Evolutionary conservation across 2,329 filamentous ascomycete genomes (phyloP), one percentile per base, ranked within the genome.

Genomic region (Chalaropsis ovoidea): DNA sequence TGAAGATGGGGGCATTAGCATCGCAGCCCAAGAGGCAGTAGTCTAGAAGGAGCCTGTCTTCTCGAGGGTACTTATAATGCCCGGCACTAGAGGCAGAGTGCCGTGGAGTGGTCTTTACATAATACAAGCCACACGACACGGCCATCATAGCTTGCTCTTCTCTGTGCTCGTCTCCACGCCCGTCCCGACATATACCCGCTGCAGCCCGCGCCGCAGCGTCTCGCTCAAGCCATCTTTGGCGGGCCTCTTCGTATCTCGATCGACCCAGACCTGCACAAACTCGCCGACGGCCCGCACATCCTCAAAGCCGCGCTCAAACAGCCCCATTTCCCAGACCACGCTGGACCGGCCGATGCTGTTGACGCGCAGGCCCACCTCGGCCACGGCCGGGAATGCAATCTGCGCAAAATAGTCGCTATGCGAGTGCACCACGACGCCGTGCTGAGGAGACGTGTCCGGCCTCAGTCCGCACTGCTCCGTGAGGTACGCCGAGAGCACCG

Each of bases 221-320:
- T 76, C 71, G 58, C 78, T 79, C 83, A 94, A 90, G 6, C 86
- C 89, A 27, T 79, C 76, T 35, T 77, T 75, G 27, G 79, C 56
- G 3, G 90, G 89, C 68, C 85, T 82, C 69, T 86, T 84, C 17
- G 83, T 87, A 45, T 81, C 80, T 63, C 89, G 81, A 67, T 92
- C 84, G n/a, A 95, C 88, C 76, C 93, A 95, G 11, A 96, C 90
- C 73, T 96, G 92, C 15, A 90, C 82, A 72, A 94, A 91, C 70
- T 88, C 87, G 1, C 91, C 91, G 0, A 96, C 90, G 11, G 90
- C 90, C 72, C 88, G 90, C 10, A 94, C 89, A 22, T 82, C 78
- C 1, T 89, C 84, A 1, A 86, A 77, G 0, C 87, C 89, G 67
- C 83, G 80, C 72, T 90, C 86, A 71, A 96, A 97, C 0, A 97